A percentile compares a stretch with the other conserved stretches of the same genome.
These are phyloP conservation scores for Penicillium sp. DNA, from an alignment of 2,329 filamentous ascomycete species.

Conservation along the genomic window DNA sequence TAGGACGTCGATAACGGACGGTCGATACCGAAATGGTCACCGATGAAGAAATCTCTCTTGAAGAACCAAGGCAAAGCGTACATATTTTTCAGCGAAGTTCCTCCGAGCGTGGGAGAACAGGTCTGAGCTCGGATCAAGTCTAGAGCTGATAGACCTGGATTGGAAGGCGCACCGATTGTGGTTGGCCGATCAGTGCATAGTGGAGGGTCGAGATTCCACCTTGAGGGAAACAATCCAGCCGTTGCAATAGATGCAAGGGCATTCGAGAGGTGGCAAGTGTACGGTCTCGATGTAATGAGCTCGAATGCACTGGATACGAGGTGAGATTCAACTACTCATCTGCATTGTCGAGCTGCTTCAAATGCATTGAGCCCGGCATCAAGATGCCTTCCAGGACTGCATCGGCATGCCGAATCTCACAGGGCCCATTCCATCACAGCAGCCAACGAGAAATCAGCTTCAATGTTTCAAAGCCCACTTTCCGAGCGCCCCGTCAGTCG, in stretches of 20 bases:
- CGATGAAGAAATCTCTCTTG: background rate
- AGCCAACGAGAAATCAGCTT: background rate
- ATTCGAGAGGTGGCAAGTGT: background rate
- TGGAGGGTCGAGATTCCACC: background rate
- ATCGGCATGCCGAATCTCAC: conserved; percentile 13
- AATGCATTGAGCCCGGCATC: background rate
- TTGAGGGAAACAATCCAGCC: background rate
- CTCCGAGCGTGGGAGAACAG: background rate
- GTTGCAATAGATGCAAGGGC: background rate
- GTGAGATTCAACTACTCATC: background rate
- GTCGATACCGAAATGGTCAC: background rate
- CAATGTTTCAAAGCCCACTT: background rate
- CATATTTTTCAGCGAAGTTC: background rate
- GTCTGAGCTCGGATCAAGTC: background rate
- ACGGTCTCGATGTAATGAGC: background rate
- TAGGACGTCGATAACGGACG: background rate
- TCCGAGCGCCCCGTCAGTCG: background rate
- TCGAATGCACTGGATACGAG: background rate
- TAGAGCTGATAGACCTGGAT: background rate
- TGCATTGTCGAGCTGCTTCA: background rate
- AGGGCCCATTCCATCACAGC: background rate
- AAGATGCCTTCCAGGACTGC: background rate
- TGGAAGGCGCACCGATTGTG: background rate
- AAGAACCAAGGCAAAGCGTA: background rate
- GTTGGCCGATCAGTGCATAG: background rate